These are phyloP conservation scores for Cucumis melo DNA, from an alignment of 306 rosid genomes.

Conservation along the genomic window DNA sequence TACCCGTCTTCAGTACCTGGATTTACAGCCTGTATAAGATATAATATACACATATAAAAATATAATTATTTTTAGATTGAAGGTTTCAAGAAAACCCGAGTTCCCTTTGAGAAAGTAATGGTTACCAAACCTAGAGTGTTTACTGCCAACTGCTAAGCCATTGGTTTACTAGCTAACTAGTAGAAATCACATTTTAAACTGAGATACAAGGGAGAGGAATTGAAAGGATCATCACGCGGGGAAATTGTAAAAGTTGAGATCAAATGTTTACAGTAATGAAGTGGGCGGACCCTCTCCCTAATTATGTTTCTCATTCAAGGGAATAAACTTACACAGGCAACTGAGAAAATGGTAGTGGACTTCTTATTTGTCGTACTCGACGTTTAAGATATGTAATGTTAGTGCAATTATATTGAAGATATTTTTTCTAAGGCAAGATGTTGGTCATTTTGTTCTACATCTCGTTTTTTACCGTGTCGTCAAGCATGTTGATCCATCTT, in stretches of 20 bases:
- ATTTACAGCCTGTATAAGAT: background rate
- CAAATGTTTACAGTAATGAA: background rate
- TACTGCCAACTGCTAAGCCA: background rate
- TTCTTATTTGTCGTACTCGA: background rate
- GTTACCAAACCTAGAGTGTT: background rate
- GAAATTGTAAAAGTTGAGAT: background rate
- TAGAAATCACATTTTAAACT: background rate
- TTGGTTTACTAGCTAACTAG: background rate
- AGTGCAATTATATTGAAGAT: too few relatives aligned
- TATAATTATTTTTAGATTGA: background rate
- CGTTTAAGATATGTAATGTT: too few relatives aligned
- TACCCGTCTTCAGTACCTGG: background rate
- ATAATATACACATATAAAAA: background rate
- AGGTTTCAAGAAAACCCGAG: background rate
- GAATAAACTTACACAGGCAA: background rate
- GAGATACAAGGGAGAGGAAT: background rate
- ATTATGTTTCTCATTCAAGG: background rate
- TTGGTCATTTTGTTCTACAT: too few relatives aligned
- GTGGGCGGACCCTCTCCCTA: background rate
- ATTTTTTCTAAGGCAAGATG: too few relatives aligned
- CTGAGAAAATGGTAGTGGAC: background rate
- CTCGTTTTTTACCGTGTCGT: too few relatives aligned
- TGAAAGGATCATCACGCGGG: background rate
- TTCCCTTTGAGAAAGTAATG: background rate
- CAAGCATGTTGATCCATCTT: too few relatives aligned